A percentile compares a stretch with the other conserved stretches of the same genome.
phyloP scores from a whole-genome alignment of 495 filamentous ascomycete genomes.

The Daldinia loculata region DNA sequence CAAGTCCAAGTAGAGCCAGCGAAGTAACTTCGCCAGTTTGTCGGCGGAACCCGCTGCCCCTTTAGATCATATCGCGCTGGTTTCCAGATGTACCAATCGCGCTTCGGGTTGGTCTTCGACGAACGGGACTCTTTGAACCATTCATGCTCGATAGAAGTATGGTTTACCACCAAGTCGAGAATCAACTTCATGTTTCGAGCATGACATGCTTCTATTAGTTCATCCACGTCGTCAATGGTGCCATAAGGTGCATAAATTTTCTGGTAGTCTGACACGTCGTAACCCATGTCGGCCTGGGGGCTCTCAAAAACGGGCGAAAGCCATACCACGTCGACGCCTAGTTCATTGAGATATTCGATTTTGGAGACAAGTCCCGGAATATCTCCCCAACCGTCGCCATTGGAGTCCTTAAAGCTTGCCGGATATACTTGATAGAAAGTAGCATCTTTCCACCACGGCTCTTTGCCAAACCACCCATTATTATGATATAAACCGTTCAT shows the following conservation, averaged over 20 bases:
- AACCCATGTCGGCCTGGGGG: slow-evolving; percentile 71
- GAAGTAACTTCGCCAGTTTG: slow-evolving; percentile 71
- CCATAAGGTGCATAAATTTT: slow-evolving; percentile 68
- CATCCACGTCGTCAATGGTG: slow-evolving; percentile 71
- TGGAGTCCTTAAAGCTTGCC: slow-evolving; percentile 70
- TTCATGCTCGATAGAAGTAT: slow-evolving; percentile 78
- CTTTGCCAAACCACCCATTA: slow-evolving; percentile 36
- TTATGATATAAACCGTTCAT: slow-evolving; percentile 29
- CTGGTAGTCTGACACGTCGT: slow-evolving; percentile 75
- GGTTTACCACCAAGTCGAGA: slow-evolving; percentile 80
- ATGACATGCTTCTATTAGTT: slow-evolving; percentile 63
- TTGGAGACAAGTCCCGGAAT: slow-evolving; percentile 72
- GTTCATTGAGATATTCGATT: slow-evolving; percentile 68
- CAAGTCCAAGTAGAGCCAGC: slow-evolving; percentile 70
- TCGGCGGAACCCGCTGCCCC: slow-evolving; percentile 71
- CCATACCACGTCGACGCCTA: slow-evolving; percentile 75
- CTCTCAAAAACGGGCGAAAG: slow-evolving; percentile 72
- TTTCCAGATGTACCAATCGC: slow-evolving; percentile 81
- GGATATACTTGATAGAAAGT: slow-evolving; percentile 76
- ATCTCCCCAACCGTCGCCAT: slow-evolving; percentile 73
- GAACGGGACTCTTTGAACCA: slow-evolving; percentile 77
- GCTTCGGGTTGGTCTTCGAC: slow-evolving; percentile 67
- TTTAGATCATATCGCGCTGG: slow-evolving; percentile 63
- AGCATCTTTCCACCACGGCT: slow-evolving; percentile 54
- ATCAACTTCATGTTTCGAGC: slow-evolving; percentile 72